These are phyloP conservation scores for Ophiocordyceps robertsii DNA, from an alignment of 2,329 filamentous ascomycete species.

Conservation along the genomic window DNA sequence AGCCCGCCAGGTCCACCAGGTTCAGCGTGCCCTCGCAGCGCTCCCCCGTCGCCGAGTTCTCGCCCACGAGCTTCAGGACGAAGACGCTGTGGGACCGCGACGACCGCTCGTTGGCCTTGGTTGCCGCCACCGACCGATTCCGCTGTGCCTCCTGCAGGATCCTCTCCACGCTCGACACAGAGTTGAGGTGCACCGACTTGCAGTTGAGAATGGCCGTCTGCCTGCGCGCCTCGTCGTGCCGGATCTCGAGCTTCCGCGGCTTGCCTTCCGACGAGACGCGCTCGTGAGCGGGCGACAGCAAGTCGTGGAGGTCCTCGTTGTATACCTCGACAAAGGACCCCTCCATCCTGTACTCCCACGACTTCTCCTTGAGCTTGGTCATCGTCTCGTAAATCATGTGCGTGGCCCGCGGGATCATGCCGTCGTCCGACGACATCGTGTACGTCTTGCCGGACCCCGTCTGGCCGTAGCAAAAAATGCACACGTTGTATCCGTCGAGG, in stretches of 20 bases:
- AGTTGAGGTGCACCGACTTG: conserved; percentile 63
- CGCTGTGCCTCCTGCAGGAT: conserved; percentile 70
- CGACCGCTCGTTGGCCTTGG: conserved; percentile 92
- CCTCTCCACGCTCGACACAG: conserved; percentile 62
- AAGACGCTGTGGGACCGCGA: conserved; percentile 95
- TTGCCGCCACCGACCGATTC: conserved; percentile 86
- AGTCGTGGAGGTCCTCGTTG: conserved; percentile 90
- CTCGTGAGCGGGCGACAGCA: conserved; percentile 41
- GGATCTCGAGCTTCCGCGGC: conserved; percentile 72
- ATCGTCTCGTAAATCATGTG: conserved; percentile 89
- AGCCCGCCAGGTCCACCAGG: conserved; percentile 88
- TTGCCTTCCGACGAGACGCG: conserved; percentile 47
- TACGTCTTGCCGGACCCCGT: conserved; percentile 94
- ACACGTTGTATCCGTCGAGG: conserved; percentile 94
- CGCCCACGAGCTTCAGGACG: conserved; percentile 65
- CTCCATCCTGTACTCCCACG: conserved; percentile 89
- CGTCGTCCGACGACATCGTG: conserved; percentile 83
- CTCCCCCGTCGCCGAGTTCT: conserved; percentile 65
- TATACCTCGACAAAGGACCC: conserved; percentile 96
- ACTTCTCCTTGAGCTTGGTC: conserved; percentile 71
- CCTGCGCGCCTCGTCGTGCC: conserved; percentile 70
- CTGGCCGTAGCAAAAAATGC: conserved; percentile 97
- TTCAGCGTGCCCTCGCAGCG: conserved; percentile 88
- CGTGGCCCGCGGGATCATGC: conserved; percentile 90
- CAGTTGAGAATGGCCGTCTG: conserved; percentile 74